phyloP scores from a whole-genome alignment of 2,329 filamentous ascomycete genomes.

The Talaromyces albobiverticillius region DNA sequence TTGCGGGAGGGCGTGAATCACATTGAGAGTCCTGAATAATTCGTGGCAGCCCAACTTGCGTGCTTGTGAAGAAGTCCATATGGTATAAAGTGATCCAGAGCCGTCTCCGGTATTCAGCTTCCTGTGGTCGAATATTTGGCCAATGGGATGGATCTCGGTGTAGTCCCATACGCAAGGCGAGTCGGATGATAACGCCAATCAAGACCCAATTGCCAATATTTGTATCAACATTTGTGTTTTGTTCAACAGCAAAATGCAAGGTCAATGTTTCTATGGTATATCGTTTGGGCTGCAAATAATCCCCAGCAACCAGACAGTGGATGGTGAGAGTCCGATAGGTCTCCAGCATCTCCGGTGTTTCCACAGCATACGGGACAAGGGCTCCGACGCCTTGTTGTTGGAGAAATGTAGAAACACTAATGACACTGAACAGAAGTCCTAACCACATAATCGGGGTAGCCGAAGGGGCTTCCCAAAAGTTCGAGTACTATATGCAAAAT shows the following conservation, averaged over 20 bases:
- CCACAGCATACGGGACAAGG: neutral
- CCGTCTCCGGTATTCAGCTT: constrained; percentile 12
- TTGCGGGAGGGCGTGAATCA: constrained; percentile 14
- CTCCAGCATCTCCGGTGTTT: neutral
- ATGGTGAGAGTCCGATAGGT: constrained; percentile 12
- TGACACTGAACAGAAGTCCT: constrained; percentile 12
- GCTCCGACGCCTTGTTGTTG: constrained; percentile 10
- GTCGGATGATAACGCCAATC: constrained; percentile 67
- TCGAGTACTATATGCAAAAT: constrained; percentile 6
- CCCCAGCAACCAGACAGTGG: constrained; percentile 8
- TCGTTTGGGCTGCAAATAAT: constrained; percentile 10
- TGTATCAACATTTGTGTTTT: constrained; percentile 9
- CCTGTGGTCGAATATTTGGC: constrained; percentile 10
- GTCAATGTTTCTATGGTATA: constrained; percentile 11
- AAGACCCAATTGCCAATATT: constrained; percentile 57
- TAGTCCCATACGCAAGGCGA: constrained; percentile 77
- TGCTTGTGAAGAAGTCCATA: constrained; percentile 20
- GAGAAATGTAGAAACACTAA: constrained; percentile 8
- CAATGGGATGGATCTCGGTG: constrained; percentile 60
- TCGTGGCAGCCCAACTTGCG: constrained; percentile 18
- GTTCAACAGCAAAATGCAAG: constrained; percentile 9
- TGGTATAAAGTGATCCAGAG: constrained; percentile 17
- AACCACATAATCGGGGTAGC: constrained; percentile 12
- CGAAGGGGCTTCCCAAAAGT: constrained; percentile 9
- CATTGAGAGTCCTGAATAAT: constrained; percentile 21